Base-by-base conservation (phyloP, 495 filamentous ascomycete species). In the Barbatosphaeria neglecta region DNA sequence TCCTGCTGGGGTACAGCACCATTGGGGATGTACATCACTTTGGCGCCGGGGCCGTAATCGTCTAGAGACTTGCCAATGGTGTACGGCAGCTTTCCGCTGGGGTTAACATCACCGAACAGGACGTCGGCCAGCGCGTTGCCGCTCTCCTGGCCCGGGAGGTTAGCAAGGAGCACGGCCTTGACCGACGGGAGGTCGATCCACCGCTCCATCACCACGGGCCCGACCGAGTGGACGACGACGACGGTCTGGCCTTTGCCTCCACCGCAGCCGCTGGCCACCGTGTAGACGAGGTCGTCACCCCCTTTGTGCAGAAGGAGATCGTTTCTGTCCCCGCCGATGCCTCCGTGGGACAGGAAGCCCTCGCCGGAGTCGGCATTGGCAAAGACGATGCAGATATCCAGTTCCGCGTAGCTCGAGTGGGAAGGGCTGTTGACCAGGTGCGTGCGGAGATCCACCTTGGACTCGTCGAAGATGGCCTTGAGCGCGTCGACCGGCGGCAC, bases 151-250 rank as follows among this genome's bases (percentile, higher is more conserved):
- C 90, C 88, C 0, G 92, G 92, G 0, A 98, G 74, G 54, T 95
- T 85, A 16, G 87, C 92, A 44, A 94, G 74, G 8, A 98, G 52
- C 1, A 96, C 80, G 0, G 82, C 89, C 50, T 90, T 86, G 39
- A 98, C 73, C 35, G 75, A 76, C 3, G 86, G 82, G 0, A 83
- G 61, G 41, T 94, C 80, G 50, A 92, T 82, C 85, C 87, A 98
- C 20, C 75, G 65, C 52, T 96, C 92, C 48, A 96, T 58, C 10
- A 89, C 63, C 5, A 94, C 86, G 0, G 92, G 88, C 0, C 92
- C 92, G 19, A 96, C 85, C 2, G 92, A 73, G 60, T 98, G 92
- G n/a, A 96, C 69, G 19, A 96, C 76, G 1, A 96, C 87, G 13
- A 96, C 70, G 9, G 86, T 86, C 33, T 74, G 74, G 16, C 84